phyloP scores from a whole-genome alignment of 1,284 basidiomycete species.

The Irpex sp. region DNA sequence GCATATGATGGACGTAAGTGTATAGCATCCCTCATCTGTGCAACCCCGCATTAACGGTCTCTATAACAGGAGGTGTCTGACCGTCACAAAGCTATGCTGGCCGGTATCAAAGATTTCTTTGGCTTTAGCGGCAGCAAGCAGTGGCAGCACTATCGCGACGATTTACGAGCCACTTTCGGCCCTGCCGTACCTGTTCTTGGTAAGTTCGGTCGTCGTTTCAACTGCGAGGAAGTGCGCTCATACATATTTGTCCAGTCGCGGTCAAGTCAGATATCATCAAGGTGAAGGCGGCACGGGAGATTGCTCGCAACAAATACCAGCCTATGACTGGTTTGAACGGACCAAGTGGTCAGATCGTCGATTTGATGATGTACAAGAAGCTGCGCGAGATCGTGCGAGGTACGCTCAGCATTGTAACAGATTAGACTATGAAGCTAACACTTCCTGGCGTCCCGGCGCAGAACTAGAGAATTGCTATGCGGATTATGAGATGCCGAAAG shows the following conservation, averaged over 20 bases:
- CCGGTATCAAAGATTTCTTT: conserved; percentile 2
- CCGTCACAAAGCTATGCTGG: neutral
- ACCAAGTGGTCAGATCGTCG: neutral
- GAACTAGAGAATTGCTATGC: conserved; percentile 4
- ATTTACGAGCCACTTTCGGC: neutral
- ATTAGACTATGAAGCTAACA: too few relatives aligned
- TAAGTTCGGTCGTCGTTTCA: neutral
- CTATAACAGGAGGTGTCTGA: neutral
- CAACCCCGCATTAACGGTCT: neutral
- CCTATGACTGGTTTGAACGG: neutral
- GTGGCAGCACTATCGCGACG: neutral
- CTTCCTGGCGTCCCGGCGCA: neutral
- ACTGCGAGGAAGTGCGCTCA: neutral
- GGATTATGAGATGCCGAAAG: neutral
- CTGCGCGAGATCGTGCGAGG: conserved; percentile 8
- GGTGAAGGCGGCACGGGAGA: neutral
- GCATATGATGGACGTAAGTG: conserved; percentile 3
- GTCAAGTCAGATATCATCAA: conserved; percentile 2
- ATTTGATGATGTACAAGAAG: neutral
- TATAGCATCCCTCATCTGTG: neutral
- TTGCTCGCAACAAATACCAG: neutral
- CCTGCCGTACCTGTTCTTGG: conserved; percentile 6
- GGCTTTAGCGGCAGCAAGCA: neutral
- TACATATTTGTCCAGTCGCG: neutral
- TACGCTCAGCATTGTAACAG: neutral